A percentile compares a stretch with the other conserved stretches of the same genome.
Conservation (phyloP, 1,284 basidiomycete genomes). For the Schizophyllum amplum region DNA sequence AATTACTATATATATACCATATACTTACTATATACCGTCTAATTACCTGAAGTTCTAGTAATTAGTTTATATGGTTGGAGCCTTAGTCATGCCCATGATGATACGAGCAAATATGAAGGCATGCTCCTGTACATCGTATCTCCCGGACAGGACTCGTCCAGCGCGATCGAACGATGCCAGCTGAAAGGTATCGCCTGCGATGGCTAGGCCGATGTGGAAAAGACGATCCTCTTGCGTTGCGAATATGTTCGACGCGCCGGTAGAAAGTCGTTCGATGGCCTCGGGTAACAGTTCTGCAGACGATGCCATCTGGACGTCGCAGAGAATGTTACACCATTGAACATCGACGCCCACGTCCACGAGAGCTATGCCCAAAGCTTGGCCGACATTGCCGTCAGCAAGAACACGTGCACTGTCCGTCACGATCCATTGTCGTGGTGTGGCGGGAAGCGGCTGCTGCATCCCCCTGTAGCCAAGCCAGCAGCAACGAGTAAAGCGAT, state of each 20-base stretch:
- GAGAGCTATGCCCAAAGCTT: neutral
- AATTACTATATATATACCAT: too few relatives aligned
- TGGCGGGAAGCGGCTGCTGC: too few relatives aligned
- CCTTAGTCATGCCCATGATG: neutral
- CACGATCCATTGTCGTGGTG: neutral
- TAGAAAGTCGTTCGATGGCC: neutral
- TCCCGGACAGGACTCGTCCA: neutral
- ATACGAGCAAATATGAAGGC: slow-evolving; percentile 1
- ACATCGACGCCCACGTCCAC: too few relatives aligned
- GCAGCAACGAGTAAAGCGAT: too few relatives aligned
- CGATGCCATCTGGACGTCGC: neutral
- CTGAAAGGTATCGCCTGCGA: neutral
- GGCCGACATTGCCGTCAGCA: neutral
- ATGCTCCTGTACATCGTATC: slow-evolving; percentile 2
- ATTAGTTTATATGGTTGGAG: too few relatives aligned
- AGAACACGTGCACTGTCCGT: neutral
- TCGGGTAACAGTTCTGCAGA: neutral
- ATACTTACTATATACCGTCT: too few relatives aligned
- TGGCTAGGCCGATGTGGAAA: slow-evolving; percentile 1
- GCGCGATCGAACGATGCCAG: slow-evolving; percentile 2
- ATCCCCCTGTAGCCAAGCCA: too few relatives aligned
- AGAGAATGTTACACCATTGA: neutral
- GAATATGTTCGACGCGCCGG: slow-evolving; percentile 1
- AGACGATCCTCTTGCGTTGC: slow-evolving; percentile 4
- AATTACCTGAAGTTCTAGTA: too few relatives aligned